These are phyloP conservation scores for Suillus brevipes DNA, from an alignment of 768 basidiomycete species.

Conservation along the genomic window DNA sequence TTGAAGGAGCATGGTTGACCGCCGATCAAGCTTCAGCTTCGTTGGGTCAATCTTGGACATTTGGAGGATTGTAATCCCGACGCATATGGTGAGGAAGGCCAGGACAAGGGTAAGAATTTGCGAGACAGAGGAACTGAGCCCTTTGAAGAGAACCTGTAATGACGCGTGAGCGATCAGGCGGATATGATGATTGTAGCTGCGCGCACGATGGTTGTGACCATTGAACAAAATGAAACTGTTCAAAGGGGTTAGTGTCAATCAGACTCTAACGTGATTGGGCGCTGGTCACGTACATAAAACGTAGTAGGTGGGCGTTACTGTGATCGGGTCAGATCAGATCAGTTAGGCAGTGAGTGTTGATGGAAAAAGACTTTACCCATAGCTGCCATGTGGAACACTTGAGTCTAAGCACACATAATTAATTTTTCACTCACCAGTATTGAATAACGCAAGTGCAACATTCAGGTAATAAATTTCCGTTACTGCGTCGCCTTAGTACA, in stretches of 20 bases:
- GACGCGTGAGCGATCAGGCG: neutral
- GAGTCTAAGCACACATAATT: neutral
- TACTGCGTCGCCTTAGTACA: slow-evolving; percentile 42
- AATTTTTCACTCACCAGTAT: slow-evolving; percentile 60
- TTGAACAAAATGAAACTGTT: slow-evolving; percentile 79
- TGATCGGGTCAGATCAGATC: slow-evolving; percentile 19
- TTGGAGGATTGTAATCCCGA: slow-evolving; percentile 94
- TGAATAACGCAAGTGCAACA: slow-evolving; percentile 93
- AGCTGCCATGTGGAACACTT: slow-evolving; percentile 37
- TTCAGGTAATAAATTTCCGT: slow-evolving; percentile 95
- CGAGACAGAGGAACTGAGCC: slow-evolving; percentile 71
- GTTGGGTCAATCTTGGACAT: slow-evolving; percentile 93
- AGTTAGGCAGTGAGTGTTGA: slow-evolving; percentile 11
- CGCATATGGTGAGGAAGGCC: slow-evolving; percentile 88
- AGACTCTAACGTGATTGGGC: neutral
- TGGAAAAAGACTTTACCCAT: slow-evolving; percentile 53
- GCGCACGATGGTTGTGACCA: slow-evolving; percentile 78
- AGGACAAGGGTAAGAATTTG: slow-evolving; percentile 90
- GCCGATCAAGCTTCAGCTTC: slow-evolving; percentile 80
- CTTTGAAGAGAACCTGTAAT: slow-evolving; percentile 80
- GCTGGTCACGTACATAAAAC: slow-evolving; percentile 61
- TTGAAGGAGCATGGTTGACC: slow-evolving; percentile 86
- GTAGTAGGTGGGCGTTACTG: slow-evolving; percentile 87
- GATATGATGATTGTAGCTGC: neutral
- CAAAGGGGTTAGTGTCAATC: slow-evolving; percentile 1